phyloP scores from a whole-genome alignment of 2,329 filamentous ascomycete species.

The Colletotrichum sansevieriae region DNA sequence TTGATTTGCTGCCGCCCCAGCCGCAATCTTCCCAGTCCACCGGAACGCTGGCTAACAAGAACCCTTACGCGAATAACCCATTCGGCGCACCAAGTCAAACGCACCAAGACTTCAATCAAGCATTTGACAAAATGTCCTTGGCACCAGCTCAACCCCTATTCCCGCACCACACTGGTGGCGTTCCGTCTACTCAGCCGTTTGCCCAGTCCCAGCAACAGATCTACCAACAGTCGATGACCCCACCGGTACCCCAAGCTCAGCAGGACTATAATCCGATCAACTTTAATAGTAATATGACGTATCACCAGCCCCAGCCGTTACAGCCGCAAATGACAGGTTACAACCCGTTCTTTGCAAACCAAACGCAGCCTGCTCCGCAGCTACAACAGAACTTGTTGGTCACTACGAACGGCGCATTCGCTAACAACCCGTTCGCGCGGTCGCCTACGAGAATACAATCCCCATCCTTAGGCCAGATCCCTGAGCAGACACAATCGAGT shows the following conservation, averaged over 20 bases:
- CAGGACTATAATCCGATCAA: conserved; percentile 55
- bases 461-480: conserved; percentile 64
- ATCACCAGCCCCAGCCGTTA: conserved; percentile 52
- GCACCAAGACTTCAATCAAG: conserved; percentile 69
- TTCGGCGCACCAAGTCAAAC: conserved; percentile 69
- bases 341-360: conserved; percentile 65
- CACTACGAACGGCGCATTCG: conserved; percentile 54
- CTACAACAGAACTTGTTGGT: conserved; percentile 56
- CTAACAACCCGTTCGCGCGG: conserved; percentile 63
- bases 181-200: conserved; percentile 57
- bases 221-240: conserved; percentile 60
- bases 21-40: conserved; percentile 76
- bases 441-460: conserved; percentile 66
- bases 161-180: conserved; percentile 80
- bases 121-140: conserved; percentile 82
- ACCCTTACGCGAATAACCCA: conserved; percentile 76
- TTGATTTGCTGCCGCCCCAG: conserved; percentile 68
- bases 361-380: conserved; percentile 45
- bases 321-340: conserved; percentile 59
- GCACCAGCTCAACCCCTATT: conserved; percentile 74
- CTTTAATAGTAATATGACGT: conserved; percentile 60
- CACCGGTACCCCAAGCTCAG: conserved; percentile 56
- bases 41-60: conserved; percentile 70
- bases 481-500: conserved; percentile 62
- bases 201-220: conserved; percentile 51